Evolutionary conservation across 1,139 yeast genomes (phyloP), one percentile per base, ranked within the genome.

Genomic region (Meyerozyma sp.): DNA sequence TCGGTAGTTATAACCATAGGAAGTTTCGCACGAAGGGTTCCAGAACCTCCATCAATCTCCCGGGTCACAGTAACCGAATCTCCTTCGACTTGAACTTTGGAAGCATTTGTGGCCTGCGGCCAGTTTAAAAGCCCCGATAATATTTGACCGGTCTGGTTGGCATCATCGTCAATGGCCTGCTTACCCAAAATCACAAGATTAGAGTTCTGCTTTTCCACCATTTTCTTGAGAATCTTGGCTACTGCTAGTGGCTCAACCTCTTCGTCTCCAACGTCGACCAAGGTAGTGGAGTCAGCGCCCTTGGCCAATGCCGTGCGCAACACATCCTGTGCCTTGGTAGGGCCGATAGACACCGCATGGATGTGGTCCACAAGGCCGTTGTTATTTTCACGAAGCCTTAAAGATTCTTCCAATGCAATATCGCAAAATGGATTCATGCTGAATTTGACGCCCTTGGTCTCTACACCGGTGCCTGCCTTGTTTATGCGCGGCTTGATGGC

Each of bases 31-130:
- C 77, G 75, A 46, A 93, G 74, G 13, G 89, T 82, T 63, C 90
- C 96, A 41, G 87, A 81, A 57, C 98, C 98, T 43, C 97, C 97
- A 61, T 93, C 98, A 44, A 91, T 81, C 70, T 93, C 98, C 59
- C 97, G 79, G 37, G 94, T 87, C 23, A 93, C 95, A 34, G 77
- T 77, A 27, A 89, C 84, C 43, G 66, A 64, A 42, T 77, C 82
- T 26, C 79, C 81, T 36, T 73, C 77, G 25, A 88, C 62, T 44
- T 77, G 86, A 30, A 93, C 94, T 65, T 89, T 86, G 41, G 95
- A 84, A 8, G 98, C 98, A 61, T 90, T 88, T 39, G 97, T 91
- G 32, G 97, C 98, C 66, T 93, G 98, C 14, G 98, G 95, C 98
- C 98, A 93, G 58, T 84, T 81, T 65, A 93, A 77, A 51, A 93